Percentiles rank a stretch among this genome's conserved stretches.
phyloP scores from a whole-genome alignment of 768 basidiomycete genomes.

The Suillus fuscotomentosus region DNA sequence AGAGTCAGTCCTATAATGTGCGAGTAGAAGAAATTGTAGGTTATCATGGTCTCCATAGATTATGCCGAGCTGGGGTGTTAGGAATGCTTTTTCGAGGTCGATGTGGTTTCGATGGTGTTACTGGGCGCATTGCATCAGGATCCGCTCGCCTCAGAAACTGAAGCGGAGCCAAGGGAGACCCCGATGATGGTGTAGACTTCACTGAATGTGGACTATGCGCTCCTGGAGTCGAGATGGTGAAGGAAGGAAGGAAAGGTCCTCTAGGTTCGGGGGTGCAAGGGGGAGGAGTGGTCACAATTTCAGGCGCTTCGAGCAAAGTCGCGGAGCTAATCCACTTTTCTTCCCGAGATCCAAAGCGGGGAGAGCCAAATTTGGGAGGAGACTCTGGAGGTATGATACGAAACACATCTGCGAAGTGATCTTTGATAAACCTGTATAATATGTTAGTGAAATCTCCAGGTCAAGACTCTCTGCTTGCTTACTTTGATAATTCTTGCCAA shows the following conservation, averaged over 20 bases:
- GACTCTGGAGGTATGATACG: slow-evolving; percentile 65
- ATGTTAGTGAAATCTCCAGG: slow-evolving; percentile 7
- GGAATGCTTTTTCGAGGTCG: slow-evolving; percentile 41
- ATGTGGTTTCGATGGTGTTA: slow-evolving; percentile 65
- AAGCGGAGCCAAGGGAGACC: slow-evolving; percentile 75
- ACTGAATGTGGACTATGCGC: slow-evolving; percentile 45
- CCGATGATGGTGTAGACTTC: slow-evolving; percentile 55
- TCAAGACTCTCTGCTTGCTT: slow-evolving; percentile 25
- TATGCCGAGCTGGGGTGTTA: slow-evolving; percentile 48
- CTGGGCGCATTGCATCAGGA: slow-evolving; percentile 54
- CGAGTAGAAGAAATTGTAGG: slow-evolving; percentile 13
- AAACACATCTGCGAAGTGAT: slow-evolving; percentile 83
- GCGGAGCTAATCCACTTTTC: slow-evolving; percentile 86
- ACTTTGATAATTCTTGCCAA: slow-evolving; percentile 92
- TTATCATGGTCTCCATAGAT: slow-evolving; percentile 64
- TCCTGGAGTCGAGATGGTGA: slow-evolving; percentile 53
- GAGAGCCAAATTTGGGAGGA: slow-evolving; percentile 46
- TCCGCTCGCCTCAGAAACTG: slow-evolving; percentile 86
- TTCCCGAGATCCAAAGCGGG: slow-evolving; percentile 43
- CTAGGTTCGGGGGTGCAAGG: slow-evolving; percentile 72
- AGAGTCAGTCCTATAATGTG: slow-evolving; percentile 17
- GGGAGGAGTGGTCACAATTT: slow-evolving; percentile 33
- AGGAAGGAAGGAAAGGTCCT: slow-evolving; percentile 57
- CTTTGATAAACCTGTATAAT: slow-evolving; percentile 71
- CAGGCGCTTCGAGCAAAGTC: slow-evolving; percentile 60